Conservation (phyloP, 805 yeast species). For the Priceomyces carsonii region DNA sequence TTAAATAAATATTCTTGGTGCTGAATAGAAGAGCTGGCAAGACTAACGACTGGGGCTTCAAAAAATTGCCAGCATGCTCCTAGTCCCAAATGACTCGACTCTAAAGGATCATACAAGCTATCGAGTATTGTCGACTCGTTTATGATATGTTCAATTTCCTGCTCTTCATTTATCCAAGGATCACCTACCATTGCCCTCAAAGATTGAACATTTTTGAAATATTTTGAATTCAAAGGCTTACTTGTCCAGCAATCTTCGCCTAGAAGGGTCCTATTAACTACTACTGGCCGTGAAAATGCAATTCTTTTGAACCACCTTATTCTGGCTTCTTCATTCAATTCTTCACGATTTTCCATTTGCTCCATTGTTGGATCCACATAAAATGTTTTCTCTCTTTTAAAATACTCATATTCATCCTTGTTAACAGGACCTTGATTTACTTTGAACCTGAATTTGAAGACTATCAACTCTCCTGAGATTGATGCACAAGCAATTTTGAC, state of each 20-base stretch:
- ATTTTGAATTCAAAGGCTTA: constrained; percentile 34
- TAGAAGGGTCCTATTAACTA: constrained; percentile 33
- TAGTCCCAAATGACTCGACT: constrained; percentile 37
- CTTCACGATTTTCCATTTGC: constrained; percentile 18
- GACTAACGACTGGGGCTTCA: constrained; percentile 22
- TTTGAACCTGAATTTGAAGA: constrained; percentile 35
- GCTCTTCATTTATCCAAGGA: constrained; percentile 30
- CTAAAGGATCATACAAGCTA: constrained; percentile 37
- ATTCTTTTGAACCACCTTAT: constrained; percentile 19
- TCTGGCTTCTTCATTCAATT: constrained; percentile 5
- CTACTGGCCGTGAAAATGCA: constrained; percentile 24
- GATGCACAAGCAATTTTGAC: constrained; percentile 39
- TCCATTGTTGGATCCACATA: constrained; percentile 31
- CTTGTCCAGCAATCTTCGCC: constrained; percentile 59
- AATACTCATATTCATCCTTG: constrained; percentile 12
- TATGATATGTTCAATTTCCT: constrained; percentile 26
- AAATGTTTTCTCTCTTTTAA: constrained; percentile 12
- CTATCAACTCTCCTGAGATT: constrained; percentile 47
- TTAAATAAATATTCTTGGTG: constrained; percentile 8
- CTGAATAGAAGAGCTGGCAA: constrained; percentile 4
- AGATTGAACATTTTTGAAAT: constrained; percentile 51
- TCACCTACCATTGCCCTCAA: constrained; percentile 53
- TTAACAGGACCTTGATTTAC: constrained; percentile 27
- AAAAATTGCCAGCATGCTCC: constrained; percentile 37
- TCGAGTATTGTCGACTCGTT: constrained; percentile 45